Conservation (phyloP, 805 yeast genomes). For the Yamadazyma ubonensis region DNA sequence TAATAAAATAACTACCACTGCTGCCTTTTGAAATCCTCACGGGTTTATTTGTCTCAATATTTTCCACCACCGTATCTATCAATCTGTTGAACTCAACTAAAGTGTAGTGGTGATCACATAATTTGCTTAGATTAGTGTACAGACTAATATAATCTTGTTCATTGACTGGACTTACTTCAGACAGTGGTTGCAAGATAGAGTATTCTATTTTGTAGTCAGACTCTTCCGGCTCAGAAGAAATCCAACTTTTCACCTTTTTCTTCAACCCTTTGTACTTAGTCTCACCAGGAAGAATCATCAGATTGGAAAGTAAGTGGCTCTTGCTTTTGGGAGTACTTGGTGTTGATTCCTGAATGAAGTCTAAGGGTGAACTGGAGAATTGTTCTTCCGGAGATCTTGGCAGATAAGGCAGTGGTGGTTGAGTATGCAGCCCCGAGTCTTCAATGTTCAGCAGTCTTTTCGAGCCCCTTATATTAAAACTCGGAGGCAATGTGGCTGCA, state of each 20-base stretch:
- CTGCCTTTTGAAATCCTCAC: constrained; percentile 61
- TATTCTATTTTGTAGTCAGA: constrained; percentile 31
- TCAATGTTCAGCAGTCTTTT: too few species aligned
- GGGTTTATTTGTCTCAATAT: constrained; percentile 38
- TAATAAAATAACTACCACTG: constrained; percentile 66
- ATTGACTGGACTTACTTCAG: neutral
- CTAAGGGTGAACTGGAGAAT: too few species aligned
- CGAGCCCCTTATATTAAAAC: too few species aligned
- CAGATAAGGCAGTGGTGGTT: too few species aligned
- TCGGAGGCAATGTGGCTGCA: neutral
- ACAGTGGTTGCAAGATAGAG: constrained; percentile 28
- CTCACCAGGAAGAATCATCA: neutral
- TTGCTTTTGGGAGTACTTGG: too few species aligned
- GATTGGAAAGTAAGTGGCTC: constrained; percentile 1
- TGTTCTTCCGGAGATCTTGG: too few species aligned
- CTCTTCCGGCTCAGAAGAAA: neutral
- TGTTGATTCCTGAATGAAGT: too few species aligned
- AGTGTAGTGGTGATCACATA: constrained; percentile 7
- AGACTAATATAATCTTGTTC: neutral
- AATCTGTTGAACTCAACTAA: constrained; percentile 33
- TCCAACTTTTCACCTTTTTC: constrained; percentile 11
- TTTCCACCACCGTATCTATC: constrained; percentile 42
- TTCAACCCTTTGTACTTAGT: neutral
- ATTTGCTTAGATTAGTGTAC: neutral
- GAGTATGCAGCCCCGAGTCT: too few species aligned